Evolutionary conservation across 129 eudicot species (phyloP).

Genomic region (Centaurea solstitialis): DNA sequence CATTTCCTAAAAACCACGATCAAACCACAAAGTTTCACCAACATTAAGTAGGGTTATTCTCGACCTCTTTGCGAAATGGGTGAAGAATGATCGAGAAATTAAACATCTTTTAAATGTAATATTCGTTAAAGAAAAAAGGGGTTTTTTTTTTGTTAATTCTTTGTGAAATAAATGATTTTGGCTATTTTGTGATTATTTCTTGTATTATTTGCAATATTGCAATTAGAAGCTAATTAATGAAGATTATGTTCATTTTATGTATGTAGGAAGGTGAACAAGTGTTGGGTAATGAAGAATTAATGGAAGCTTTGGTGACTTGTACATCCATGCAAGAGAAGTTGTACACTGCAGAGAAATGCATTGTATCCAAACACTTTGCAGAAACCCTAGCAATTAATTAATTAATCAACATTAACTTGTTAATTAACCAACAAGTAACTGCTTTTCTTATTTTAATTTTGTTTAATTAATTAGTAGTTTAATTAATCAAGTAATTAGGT

Average conservation of each 20-base stretch:
- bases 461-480: constrained; percentile 1
- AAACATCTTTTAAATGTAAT: too few relatives aligned
- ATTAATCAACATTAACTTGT: not conserved
- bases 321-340: constrained; percentile 31
- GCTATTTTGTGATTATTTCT: not conserved
- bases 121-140: too few relatives aligned
- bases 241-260: not conserved
- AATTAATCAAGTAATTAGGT: constrained; percentile 9
- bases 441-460: not conserved
- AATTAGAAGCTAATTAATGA: not conserved
- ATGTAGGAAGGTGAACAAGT: constrained; percentile 36
- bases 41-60: too few relatives aligned
- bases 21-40: too few relatives aligned
- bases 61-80: too few relatives aligned
- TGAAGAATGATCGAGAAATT: too few relatives aligned
- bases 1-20: too few relatives aligned
- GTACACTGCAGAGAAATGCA: constrained; percentile 31
- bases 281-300: constrained; percentile 18
- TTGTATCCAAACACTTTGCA: constrained; percentile 25
- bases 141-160: too few relatives aligned
- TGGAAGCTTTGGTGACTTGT: constrained; percentile 30
- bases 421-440: not conserved
- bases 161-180: too few relatives aligned
- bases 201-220: not conserved
- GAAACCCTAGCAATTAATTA: constrained; percentile 8